Base-by-base conservation (phyloP, 345 rosid genomes). In the Pugionium dolabratum region DNA sequence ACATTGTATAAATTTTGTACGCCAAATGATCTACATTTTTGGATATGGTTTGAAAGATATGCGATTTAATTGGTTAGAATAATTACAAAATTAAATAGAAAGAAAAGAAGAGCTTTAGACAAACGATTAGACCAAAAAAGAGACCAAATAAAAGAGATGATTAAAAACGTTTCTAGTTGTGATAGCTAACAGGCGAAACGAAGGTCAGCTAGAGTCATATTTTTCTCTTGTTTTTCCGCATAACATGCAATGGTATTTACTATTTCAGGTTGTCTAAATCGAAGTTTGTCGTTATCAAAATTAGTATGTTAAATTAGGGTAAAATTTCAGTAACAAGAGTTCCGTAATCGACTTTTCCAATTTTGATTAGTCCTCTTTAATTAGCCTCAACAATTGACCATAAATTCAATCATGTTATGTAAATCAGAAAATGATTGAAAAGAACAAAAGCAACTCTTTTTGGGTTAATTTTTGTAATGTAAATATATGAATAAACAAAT, bases 331-430 rank as follows among this genome's bases (percentile, higher is more conserved):
- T 29, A 5, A 62, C 48, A 5, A 62, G 55, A 36, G 49, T 52
- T 70, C 46, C 67, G 50, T 54, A 45, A 62, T 27, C 4, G 25
- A 71, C 50, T 62, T 54, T 10, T 9, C 39, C 54, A 8, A 9
- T 30, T 45, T 9, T 46, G 43, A 70, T 62, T 62, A 54, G n/a
- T 54, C 43, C 50, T 62, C 57, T 47, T 44, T 44, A 43, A 5
- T 29, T 39, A 54, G 69, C 69, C 63, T 33, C 25, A n/a, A 67
- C 37, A 28, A 28, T 56, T 45, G 71, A 67, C 55, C 55, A 67
- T 29, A 35, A 4, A 3, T 44, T 45, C 31, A 66, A 55, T 27
- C 54, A 55, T 42, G 42, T 66, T 44, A 51, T 31, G 5, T 18
- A 18, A 18, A 18, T 18, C 18, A 18, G 18, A 34, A 31, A 11